phyloP scores from a whole-genome alignment of 2,329 filamentous ascomycete species.

The Beauveria sp. region DNA sequence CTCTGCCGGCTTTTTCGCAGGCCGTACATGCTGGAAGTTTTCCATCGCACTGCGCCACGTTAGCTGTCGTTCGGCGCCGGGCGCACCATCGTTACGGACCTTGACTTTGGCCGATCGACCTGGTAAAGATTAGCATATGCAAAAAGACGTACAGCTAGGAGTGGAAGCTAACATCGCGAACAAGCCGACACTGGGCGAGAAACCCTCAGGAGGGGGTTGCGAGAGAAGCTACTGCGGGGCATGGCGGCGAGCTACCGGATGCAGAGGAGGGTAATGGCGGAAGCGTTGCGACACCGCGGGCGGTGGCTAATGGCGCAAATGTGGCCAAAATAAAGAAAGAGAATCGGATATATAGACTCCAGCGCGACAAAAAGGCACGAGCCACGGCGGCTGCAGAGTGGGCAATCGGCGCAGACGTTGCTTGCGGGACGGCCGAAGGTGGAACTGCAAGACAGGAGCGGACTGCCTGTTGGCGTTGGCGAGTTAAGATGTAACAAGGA shows the following conservation, averaged over 20 bases:
- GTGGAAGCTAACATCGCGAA: conserved; percentile 54
- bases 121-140: conserved; percentile 20
- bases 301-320: background rate
- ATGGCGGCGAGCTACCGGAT: conserved; percentile 20
- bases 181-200: conserved; percentile 75
- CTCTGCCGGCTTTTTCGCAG: conserved; percentile 83
- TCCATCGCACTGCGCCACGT: conserved; percentile 64
- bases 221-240: conserved; percentile 41
- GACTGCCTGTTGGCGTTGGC: background rate
- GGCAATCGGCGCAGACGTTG: background rate
- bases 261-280: background rate
- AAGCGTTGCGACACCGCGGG: background rate
- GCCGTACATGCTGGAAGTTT: conserved; percentile 92
- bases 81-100: conserved; percentile 30
- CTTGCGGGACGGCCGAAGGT: background rate
- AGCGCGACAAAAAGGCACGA: background rate
- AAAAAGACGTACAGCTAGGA: background rate
- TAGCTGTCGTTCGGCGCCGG: background rate
- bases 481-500: background rate
- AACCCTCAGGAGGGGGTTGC: conserved; percentile 59
- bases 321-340: background rate
- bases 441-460: background rate
- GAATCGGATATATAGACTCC: background rate
- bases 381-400: background rate
- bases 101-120: conserved; percentile 89